These are phyloP conservation scores for Colletotrichum lindemuthianum DNA, from an alignment of 2,329 filamentous ascomycete genomes.

Conservation along the genomic window DNA sequence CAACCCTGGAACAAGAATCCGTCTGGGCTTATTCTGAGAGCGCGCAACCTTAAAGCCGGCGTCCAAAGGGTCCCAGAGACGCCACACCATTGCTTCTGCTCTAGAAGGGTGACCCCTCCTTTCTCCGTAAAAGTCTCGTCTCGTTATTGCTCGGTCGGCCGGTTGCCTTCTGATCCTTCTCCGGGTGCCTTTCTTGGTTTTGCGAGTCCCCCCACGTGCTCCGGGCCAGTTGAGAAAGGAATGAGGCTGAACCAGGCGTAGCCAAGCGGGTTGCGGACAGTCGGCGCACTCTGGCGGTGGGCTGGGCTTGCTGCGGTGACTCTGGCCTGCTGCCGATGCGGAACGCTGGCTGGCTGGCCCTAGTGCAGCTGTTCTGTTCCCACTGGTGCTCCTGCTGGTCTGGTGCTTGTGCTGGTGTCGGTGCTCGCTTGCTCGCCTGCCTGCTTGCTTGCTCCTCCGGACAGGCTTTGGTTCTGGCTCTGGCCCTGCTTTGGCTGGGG, in stretches of 20 bases:
- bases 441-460: no score
- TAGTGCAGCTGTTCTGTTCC: constrained; percentile 19
- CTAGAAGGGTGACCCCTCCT: constrained; percentile 31
- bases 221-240: constrained; percentile 37
- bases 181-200: constrained; percentile 32
- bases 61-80: constrained; percentile 16
- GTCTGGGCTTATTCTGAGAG: constrained; percentile 29
- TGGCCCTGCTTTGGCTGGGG: background rate
- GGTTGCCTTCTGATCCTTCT: constrained; percentile 31
- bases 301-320: constrained; percentile 30
- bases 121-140: constrained; percentile 26
- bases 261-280: constrained; percentile 36
- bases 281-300: constrained; percentile 33
- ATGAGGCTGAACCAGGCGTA: constrained; percentile 45
- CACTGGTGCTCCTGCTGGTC: background rate
- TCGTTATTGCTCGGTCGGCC: constrained; percentile 23
- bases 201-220: constrained; percentile 28
- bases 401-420: background rate
- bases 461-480: background rate
- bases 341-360: constrained; percentile 31
- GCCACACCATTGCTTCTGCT: constrained; percentile 35
- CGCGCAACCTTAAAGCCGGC: constrained; percentile 29
- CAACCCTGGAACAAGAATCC: constrained; percentile 25
- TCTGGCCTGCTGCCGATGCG: constrained; percentile 34
- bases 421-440: no score